Evolutionary conservation across 2,329 filamentous ascomycete genomes (phyloP).

Genomic region (Diaporthe sp.): DNA sequence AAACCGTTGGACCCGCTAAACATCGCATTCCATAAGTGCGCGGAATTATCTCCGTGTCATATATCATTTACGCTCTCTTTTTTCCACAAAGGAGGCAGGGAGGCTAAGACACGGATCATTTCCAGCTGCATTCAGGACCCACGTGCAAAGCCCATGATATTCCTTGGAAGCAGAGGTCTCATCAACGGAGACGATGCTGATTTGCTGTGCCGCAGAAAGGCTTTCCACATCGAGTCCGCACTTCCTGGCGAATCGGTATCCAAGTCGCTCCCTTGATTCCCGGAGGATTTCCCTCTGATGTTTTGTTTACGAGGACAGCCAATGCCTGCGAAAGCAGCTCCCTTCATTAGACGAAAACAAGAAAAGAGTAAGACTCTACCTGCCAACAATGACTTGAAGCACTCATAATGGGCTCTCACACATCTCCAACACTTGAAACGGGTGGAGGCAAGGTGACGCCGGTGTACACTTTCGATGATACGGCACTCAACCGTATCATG

Average conservation of each 20-base stretch:
- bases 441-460: background rate
- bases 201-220: background rate
- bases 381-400: too few species aligned
- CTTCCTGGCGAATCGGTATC: background rate
- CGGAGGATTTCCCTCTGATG: background rate
- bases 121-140: background rate
- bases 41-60: background rate
- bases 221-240: too few species aligned
- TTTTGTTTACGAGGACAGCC: background rate
- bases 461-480: constrained; percentile 3
- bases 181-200: too few species aligned
- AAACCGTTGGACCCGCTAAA: too few species aligned
- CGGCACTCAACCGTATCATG: constrained; percentile 5
- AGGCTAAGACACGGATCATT: background rate
- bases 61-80: too few species aligned
- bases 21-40: background rate
- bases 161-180: background rate
- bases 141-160: background rate
- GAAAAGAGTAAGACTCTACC: too few species aligned
- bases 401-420: background rate
- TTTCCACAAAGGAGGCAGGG: background rate
- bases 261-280: background rate
- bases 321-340: background rate
- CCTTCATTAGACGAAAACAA: background rate
- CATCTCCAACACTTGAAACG: background rate